phyloP scores from a whole-genome alignment of 2,329 filamentous ascomycete genomes.

The Diaporthe batatas region DNA sequence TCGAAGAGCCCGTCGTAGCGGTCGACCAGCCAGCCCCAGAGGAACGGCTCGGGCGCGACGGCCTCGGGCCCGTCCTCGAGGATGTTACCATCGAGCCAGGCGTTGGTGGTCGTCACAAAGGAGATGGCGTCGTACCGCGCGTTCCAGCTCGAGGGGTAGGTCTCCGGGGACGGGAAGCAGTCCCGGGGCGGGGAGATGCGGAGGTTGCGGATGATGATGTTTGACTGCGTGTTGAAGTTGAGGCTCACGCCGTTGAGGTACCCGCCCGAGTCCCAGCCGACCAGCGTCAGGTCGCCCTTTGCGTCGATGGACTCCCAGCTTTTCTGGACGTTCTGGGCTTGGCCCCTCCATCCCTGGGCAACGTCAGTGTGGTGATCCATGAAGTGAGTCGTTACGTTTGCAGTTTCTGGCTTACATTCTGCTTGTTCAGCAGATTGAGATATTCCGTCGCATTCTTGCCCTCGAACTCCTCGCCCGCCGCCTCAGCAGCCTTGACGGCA shows the following conservation, averaged over 20 bases:
- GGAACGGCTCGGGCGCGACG: slow-evolving; percentile 12
- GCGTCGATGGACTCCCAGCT: slow-evolving; percentile 27
- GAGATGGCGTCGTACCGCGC: slow-evolving; percentile 30
- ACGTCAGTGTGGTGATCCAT: background rate
- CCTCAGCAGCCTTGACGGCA: slow-evolving; percentile 22
- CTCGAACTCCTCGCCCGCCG: slow-evolving; percentile 20
- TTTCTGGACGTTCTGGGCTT: slow-evolving; percentile 31
- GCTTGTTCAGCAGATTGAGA: slow-evolving; percentile 15
- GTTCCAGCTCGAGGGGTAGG: slow-evolving; percentile 29
- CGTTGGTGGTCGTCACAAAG: slow-evolving; percentile 22
- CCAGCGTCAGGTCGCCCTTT: slow-evolving; percentile 26
- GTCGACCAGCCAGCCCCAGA: slow-evolving; percentile 32
- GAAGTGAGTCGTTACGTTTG: no score
- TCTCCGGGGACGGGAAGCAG: slow-evolving; percentile 32
- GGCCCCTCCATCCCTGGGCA: slow-evolving; percentile 18
- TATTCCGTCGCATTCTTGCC: slow-evolving; percentile 29
- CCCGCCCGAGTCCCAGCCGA: slow-evolving; percentile 27
- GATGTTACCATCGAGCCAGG: slow-evolving; percentile 31
- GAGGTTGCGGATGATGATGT: slow-evolving; percentile 34
- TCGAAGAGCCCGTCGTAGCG: slow-evolving; percentile 28
- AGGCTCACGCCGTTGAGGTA: slow-evolving; percentile 28
- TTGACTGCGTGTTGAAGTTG: slow-evolving; percentile 26
- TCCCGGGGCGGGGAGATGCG: slow-evolving; percentile 24
- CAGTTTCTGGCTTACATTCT: slow-evolving; percentile 11
- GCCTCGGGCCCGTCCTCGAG: slow-evolving; percentile 25